Evolutionary conservation across 2,329 filamentous ascomycete species (phyloP).

Genomic region (Verticillium longisporum): DNA sequence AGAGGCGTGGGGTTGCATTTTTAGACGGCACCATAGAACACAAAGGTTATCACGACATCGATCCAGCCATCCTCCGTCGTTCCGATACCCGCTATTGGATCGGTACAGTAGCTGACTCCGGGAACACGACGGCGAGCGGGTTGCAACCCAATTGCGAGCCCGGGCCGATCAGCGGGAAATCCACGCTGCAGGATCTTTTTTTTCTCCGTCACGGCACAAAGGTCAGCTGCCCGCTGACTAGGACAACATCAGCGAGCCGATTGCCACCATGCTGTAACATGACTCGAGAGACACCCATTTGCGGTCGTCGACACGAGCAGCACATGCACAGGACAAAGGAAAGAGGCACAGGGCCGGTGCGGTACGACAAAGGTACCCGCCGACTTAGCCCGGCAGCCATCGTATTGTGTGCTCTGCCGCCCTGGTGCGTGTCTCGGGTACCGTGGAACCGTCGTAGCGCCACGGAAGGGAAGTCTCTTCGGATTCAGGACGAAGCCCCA

Average conservation of each 20-base stretch:
- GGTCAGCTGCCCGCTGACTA: background rate
- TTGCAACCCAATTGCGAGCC: background rate
- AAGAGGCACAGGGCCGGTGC: background rate
- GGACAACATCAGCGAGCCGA: background rate
- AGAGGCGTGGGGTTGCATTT: background rate
- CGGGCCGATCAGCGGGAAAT: background rate
- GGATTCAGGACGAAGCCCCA: background rate
- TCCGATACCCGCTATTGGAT: background rate
- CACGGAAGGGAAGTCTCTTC: background rate
- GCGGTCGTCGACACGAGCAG: background rate
- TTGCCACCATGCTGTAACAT: background rate
- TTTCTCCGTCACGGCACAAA: background rate
- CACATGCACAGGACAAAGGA: background rate
- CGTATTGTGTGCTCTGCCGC: background rate
- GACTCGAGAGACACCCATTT: background rate
- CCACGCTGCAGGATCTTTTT: background rate
- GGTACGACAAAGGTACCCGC: background rate
- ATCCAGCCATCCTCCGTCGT: background rate
- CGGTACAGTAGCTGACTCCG: background rate
- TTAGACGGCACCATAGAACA: no score
- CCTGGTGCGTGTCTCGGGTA: background rate
- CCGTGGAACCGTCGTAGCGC: background rate
- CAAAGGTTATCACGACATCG: background rate
- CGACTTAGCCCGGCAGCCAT: background rate
- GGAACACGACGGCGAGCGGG: background rate